These are phyloP conservation scores for Cladophialophora bantiana DNA, from an alignment of 2,329 filamentous ascomycete genomes.

Conservation along the genomic window DNA sequence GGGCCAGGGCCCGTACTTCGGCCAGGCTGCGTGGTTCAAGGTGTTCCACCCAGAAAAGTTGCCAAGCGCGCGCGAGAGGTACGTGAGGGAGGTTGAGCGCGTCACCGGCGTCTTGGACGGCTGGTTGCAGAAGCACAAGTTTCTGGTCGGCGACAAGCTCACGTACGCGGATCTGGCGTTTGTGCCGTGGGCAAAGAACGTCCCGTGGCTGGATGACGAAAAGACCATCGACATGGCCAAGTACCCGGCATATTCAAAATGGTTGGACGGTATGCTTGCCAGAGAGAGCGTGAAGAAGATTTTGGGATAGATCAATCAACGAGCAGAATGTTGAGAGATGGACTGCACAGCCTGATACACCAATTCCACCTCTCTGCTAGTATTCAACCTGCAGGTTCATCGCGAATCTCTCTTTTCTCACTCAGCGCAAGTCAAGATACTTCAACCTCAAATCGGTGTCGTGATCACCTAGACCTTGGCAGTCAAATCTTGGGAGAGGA, in stretches of 20 bases:
- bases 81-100: conserved; percentile 54
- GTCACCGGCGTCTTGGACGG: conserved; percentile 55
- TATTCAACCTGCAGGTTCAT: too few species aligned
- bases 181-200: conserved; percentile 43
- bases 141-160: conserved; percentile 52
- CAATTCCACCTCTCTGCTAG: too few species aligned
- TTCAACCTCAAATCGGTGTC: too few species aligned
- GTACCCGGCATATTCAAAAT: not conserved
- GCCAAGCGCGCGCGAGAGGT: conserved; percentile 53
- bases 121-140: conserved; percentile 43
- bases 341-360: too few species aligned
- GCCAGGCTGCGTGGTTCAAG: conserved; percentile 55
- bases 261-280: not conserved
- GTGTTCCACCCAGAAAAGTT: conserved; percentile 53
- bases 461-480: too few species aligned
- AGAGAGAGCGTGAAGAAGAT: too few species aligned
- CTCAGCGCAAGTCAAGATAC: too few species aligned
- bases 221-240: not conserved
- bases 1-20: conserved; percentile 59
- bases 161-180: conserved; percentile 55
- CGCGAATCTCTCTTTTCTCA: too few species aligned
- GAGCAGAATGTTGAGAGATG: too few species aligned
- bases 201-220: conserved; percentile 9
- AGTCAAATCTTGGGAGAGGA: too few species aligned
- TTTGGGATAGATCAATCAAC: too few species aligned